These are phyloP conservation scores for Dendrobium nobile DNA, from an alignment of 106 monocot genomes.

Conservation along the genomic window DNA sequence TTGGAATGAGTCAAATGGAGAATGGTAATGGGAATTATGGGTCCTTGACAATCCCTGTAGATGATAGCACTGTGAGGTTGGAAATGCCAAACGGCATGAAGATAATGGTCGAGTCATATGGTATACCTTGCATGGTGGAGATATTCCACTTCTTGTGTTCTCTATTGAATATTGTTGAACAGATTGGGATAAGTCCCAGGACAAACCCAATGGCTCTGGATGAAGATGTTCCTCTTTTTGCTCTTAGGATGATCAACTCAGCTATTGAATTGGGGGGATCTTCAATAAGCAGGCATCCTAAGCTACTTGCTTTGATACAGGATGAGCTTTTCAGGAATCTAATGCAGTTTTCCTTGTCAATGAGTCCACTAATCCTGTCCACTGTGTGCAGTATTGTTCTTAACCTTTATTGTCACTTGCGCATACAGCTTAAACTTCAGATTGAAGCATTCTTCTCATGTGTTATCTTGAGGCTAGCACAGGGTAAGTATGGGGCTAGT, in stretches of 20 bases:
- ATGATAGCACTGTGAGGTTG: constrained; percentile 11
- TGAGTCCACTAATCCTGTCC: constrained; percentile 81
- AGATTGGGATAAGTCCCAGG: constrained; percentile 56
- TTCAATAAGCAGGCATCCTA: constrained; percentile 53
- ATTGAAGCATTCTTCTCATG: constrained; percentile 93
- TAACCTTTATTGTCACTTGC: constrained; percentile 76
- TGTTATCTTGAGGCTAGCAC: constrained; percentile 78
- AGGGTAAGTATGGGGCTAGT: constrained; percentile 61
- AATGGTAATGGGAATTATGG: constrained; percentile 53
- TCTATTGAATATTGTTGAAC: constrained; percentile 67
- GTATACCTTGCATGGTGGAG: constrained; percentile 77
- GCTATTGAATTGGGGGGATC: constrained; percentile 76
- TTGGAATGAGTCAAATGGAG: constrained; percentile 46
- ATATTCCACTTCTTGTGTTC: constrained; percentile 92
- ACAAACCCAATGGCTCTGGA: constrained; percentile 69
- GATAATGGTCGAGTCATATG: constrained; percentile 54
- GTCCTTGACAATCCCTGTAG: constrained; percentile 14
- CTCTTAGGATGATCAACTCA: constrained; percentile 79
- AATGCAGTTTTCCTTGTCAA: constrained; percentile 88
- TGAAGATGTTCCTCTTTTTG: constrained; percentile 93
- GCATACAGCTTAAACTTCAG: constrained; percentile 74
- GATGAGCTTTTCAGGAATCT: constrained; percentile 84
- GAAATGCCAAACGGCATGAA: constrained; percentile 27
- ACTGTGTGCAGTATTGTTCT: constrained; percentile 88
- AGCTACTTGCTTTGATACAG: constrained; percentile 65